Base-by-base conservation (phyloP, 2,329 filamentous ascomycete species). In the Aureobasidium vineae region DNA sequence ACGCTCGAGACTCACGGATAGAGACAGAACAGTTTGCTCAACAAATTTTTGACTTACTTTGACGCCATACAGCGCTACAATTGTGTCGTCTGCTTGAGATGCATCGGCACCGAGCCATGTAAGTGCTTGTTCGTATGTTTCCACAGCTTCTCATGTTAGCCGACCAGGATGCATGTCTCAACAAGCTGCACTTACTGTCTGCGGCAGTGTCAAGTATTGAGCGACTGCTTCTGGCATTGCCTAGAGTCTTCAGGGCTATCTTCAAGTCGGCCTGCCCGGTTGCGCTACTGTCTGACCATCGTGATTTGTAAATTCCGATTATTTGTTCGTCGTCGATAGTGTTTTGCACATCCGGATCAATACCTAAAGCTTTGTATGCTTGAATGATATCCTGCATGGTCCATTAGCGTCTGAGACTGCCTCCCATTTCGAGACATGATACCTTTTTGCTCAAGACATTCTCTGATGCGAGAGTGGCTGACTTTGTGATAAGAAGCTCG, bases 61-160 rank as follows among this genome's bases (percentile, higher is more conserved):
- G 43, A 84, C 75, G 36, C 81, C 79, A 70, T 80, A 86, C 77
- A 86, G 80, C 2, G 86, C 81, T 57, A 82, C 76, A 43, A 89
- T 79, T 69, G 84, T 85, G 56, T 87, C 84, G 71, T 88, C 86
- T 2, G 80, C 71, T 11, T 71, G 71, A 6, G 73, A 75, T 33
- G 76, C 74, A 61, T 80, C 77, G 13, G 85, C 82, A 8, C 82
- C 84, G 15, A 90, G 79, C 77, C 84, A 90, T 15, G 83, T 77
- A 38, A 89, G 79, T 1, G 88, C 88, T 72, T 90, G 85, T 53
- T 86, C 82, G 65, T 85, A 83, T n/a, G 83, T 86, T 68, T 87
- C 82, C 33, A 88, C 80, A 16, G 80, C 80, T 81, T 68, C 59
- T 61, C 60, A 36, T n/a, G 53, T 54, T 7, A 69, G 38, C 23